These are phyloP conservation scores for Geotrichum carabidarum DNA, from an alignment of 1,139 yeast species.

Conservation along the genomic window DNA sequence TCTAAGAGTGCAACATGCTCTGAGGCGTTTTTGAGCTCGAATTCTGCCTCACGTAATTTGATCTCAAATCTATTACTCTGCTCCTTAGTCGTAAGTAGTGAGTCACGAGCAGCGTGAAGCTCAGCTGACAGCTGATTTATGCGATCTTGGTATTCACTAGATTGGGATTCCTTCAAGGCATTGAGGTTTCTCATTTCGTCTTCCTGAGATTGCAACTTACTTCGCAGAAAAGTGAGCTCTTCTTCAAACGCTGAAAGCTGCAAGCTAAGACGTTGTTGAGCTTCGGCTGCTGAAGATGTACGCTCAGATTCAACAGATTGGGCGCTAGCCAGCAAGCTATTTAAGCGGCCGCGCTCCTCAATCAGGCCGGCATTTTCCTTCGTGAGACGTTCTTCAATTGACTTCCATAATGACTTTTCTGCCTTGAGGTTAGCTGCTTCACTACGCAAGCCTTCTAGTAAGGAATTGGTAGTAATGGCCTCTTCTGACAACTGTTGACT, in stretches of 20 bases:
- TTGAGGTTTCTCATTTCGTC: slow-evolving; percentile 29
- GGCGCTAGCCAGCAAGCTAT: slow-evolving; percentile 53
- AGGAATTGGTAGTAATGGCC: slow-evolving; percentile 43
- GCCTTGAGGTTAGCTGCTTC: slow-evolving; percentile 45
- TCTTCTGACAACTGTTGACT: slow-evolving; percentile 56
- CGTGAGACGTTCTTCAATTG: slow-evolving; percentile 49
- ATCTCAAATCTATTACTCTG: slow-evolving; percentile 35
- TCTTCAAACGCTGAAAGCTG: slow-evolving; percentile 52
- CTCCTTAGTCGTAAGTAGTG: slow-evolving; percentile 43
- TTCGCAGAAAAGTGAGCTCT: slow-evolving; percentile 44
- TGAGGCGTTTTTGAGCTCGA: slow-evolving; percentile 39
- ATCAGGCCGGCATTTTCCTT: slow-evolving; percentile 51
- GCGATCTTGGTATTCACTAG: slow-evolving; percentile 56
- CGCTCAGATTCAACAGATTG: slow-evolving; percentile 58
- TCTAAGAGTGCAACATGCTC: slow-evolving; percentile 40
- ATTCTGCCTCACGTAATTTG: slow-evolving; percentile 34
- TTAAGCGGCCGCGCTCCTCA: slow-evolving; percentile 57
- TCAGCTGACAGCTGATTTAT: slow-evolving; percentile 55
- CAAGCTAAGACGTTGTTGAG: slow-evolving; percentile 47
- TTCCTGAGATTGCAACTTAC: slow-evolving; percentile 49
- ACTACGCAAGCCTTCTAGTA: slow-evolving; percentile 30
- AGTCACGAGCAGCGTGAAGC: slow-evolving; percentile 41
- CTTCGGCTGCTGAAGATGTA: slow-evolving; percentile 49
- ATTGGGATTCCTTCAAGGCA: slow-evolving; percentile 29
- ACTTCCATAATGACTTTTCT: slow-evolving; percentile 50